These are phyloP conservation scores for Zoysia japonica DNA, from an alignment of 176 grass and related monocot genomes.

Conservation along the genomic window DNA sequence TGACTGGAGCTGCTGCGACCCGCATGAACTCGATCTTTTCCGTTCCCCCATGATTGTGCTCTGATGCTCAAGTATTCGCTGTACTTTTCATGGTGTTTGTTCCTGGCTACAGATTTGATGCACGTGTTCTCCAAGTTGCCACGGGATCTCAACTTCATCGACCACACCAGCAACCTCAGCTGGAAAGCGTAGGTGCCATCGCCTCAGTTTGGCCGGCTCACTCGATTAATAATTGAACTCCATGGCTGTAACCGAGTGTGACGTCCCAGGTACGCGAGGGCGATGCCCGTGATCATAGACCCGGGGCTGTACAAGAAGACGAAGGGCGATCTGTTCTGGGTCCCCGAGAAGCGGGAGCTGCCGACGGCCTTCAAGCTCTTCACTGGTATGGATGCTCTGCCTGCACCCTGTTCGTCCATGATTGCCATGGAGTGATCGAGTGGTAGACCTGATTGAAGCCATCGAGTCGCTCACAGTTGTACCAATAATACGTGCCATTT, in stretches of 20 bases:
- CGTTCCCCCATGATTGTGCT: neutral
- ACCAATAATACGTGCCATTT: neutral
- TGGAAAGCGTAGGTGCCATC: conserved; percentile 73
- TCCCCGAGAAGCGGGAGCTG: conserved; percentile 64
- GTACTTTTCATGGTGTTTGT: neutral
- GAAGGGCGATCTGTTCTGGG: conserved; percentile 75
- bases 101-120: conserved; percentile 57
- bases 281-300: conserved; percentile 83
- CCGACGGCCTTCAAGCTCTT: conserved; percentile 91
- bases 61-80: neutral
- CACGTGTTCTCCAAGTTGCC: conserved; percentile 79
- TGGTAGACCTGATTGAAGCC: neutral
- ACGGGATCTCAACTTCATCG: conserved; percentile 91
- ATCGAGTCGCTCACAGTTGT: neutral
- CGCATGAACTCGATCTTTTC: neutral
- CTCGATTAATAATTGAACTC: neutral
- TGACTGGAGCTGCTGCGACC: neutral
- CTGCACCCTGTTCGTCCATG: neutral
- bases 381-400: conserved; percentile 48
- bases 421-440: neutral
- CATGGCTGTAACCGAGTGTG: neutral
- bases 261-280: conserved; percentile 61
- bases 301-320: conserved; percentile 72
- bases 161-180: conserved; percentile 78
- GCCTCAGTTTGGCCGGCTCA: neutral